Base-by-base conservation (phyloP, 177 flowering plant species). In the Tripterygium wilfordii region DNA sequence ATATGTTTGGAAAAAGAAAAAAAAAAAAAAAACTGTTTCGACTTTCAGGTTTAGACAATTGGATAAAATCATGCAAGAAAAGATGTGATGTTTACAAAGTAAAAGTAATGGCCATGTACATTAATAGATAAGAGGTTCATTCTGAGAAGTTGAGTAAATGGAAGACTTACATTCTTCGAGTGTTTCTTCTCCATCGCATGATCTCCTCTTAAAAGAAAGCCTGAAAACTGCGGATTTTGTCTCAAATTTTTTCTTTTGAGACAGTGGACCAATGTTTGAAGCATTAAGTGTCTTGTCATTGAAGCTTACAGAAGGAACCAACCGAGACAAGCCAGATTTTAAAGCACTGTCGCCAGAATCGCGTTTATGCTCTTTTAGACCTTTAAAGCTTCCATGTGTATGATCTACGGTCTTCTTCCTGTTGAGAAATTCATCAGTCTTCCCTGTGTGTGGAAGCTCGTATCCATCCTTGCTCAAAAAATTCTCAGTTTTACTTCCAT, bases 371-470 rank as follows among this genome's bases (percentile, higher is more conserved):
- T 76, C 82, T 56, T 62, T 71, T 8, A 51, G 54, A 50, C 63
- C 61, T 25, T 69, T 80, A 48, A 74, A 75, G 66, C 86, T 76
- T 39, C 74, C 72, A 56, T 55, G 59, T n/a, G 72, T 38, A 37
- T 70, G 66, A 27, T 77, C 78, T 40, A 78, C 39, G n/a, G 51
- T 48, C 49, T 62, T 75, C 52, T 67, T 70, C 26, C 40, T 74
- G n/a, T n/a, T n/a, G n/a, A n/a, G n/a, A n/a, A n/a, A n/a, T n/a
- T n/a, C n/a, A n/a, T n/a, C n/a, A n/a, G n/a, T n/a, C n/a, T n/a
- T n/a, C n/a, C n/a, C n/a, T n/a, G n/a, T n/a, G n/a, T n/a, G n/a
- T n/a, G n/a, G n/a, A n/a, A n/a, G n/a, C n/a, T n/a, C n/a, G 5
- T 13, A 17, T 42, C n/a, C 46, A 12, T 42, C 28, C 38, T 21